These are phyloP conservation scores for Globisporangium cylindrosporum DNA, from an alignment of 352 stramenopile genomes.

Conservation along the genomic window DNA sequence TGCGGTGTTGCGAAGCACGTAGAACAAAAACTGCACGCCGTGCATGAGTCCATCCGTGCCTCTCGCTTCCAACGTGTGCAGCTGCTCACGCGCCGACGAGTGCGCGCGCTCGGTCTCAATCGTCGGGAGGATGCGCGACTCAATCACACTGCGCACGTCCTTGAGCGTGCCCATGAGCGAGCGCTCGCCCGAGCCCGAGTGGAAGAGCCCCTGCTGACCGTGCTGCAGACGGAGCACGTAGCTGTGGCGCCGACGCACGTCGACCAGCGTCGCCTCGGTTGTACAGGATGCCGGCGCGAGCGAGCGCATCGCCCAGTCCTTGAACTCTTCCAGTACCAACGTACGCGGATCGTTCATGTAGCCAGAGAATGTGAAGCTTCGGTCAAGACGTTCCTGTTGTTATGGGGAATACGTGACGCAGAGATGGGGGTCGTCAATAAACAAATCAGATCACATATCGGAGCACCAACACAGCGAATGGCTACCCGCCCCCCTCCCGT, in stretches of 20 bases:
- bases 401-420: not conserved
- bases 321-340: conserved; percentile 82
- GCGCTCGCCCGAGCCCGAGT: conserved; percentile 68
- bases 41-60: conserved; percentile 83
- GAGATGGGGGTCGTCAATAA: not conserved
- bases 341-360: conserved; percentile 84
- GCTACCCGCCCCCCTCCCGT: not conserved
- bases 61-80: conserved; percentile 73
- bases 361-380: conserved; percentile 66
- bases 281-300: conserved; percentile 72
- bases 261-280: conserved; percentile 71
- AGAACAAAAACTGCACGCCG: conserved; percentile 85
- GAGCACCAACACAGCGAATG: not conserved
- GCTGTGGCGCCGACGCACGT: conserved; percentile 69
- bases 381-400: conserved; percentile 64
- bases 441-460: conserved; percentile 1
- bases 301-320: conserved; percentile 82
- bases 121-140: conserved; percentile 66
- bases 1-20: conserved; percentile 79
- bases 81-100: conserved; percentile 76
- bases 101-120: conserved; percentile 83
- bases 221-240: conserved; percentile 80
- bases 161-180: conserved; percentile 80
- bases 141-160: conserved; percentile 78
- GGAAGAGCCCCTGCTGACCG: conserved; percentile 78